These are phyloP conservation scores for Pelargonium nanum DNA, from an alignment of 345 rosid genomes.

Conservation along the genomic window DNA sequence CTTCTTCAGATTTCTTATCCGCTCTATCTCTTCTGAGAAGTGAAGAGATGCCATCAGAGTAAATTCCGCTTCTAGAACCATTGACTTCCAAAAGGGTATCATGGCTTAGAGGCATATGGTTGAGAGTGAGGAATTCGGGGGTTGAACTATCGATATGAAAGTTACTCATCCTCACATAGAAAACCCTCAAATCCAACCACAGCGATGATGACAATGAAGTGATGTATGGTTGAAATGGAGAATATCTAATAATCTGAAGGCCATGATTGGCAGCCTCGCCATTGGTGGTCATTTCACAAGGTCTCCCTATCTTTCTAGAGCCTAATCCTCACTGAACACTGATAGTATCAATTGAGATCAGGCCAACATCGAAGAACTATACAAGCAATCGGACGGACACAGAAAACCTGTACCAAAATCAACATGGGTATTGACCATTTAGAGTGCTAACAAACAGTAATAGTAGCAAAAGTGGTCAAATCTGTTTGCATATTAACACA, in stretches of 20 bases:
- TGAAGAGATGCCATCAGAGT: slow-evolving; percentile 50
- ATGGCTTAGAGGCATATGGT: slow-evolving; percentile 61
- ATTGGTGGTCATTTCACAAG: slow-evolving; percentile 30
- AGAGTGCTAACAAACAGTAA: neutral
- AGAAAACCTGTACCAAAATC: slow-evolving; percentile 15
- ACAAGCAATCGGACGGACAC: slow-evolving; percentile 5
- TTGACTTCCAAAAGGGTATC: slow-evolving; percentile 72
- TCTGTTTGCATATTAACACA: neutral
- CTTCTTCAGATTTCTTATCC: slow-evolving; percentile 71
- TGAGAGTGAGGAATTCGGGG: slow-evolving; percentile 64
- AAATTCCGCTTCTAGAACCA: slow-evolving; percentile 45
- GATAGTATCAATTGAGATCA: slow-evolving; percentile 11
- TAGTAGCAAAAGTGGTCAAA: neutral
- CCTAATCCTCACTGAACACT: slow-evolving; percentile 31
- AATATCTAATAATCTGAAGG: slow-evolving; percentile 54
- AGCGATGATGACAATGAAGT: slow-evolving; percentile 21
- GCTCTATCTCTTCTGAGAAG: slow-evolving; percentile 75
- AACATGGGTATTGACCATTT: slow-evolving; percentile 1
- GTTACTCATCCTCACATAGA: slow-evolving; percentile 74
- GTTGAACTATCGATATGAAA: slow-evolving; percentile 53
- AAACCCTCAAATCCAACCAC: slow-evolving; percentile 82
- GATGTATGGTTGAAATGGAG: slow-evolving; percentile 39
- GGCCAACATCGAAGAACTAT: neutral
- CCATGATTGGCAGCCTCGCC: slow-evolving; percentile 25
- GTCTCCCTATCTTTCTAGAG: slow-evolving; percentile 38